Conservation (phyloP, 176 grass and related monocot genomes). For the Bothriochloa decipiens region DNA sequence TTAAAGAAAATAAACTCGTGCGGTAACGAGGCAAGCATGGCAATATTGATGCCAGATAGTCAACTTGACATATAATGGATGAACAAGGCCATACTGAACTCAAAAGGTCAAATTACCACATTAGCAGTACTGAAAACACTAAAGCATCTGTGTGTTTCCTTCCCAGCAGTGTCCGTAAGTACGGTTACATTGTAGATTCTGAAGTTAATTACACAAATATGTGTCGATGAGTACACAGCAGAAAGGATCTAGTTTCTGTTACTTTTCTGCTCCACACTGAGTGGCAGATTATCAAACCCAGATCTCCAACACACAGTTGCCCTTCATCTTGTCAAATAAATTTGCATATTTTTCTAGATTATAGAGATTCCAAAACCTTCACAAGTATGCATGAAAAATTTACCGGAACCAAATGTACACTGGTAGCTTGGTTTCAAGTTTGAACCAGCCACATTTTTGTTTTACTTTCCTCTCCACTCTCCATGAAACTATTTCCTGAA, state of each 20-base stretch:
- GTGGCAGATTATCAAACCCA: conserved; percentile 10
- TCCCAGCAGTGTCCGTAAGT: background rate
- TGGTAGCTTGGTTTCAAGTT: conserved; percentile 25
- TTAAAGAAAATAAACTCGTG: background rate
- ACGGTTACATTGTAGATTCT: background rate
- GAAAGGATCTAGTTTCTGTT: background rate
- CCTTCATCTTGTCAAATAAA: background rate
- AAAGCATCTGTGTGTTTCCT: background rate
- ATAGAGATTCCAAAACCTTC: no score
- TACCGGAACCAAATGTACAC: conserved; percentile 20
- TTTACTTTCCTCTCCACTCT: conserved; percentile 32
- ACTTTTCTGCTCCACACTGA: background rate
- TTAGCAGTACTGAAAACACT: background rate
- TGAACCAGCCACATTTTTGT: conserved; percentile 28
- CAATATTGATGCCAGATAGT: background rate
- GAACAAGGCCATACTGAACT: conserved; percentile 15
- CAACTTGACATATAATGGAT: conserved; percentile 1
- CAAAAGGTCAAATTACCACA: background rate
- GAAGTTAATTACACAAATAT: background rate
- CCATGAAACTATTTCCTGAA: conserved; percentile 25
- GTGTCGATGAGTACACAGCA: background rate
- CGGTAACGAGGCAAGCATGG: background rate
- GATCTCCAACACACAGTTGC: background rate
- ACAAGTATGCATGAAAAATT: background rate
- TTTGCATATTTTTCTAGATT: no score